Conservation (phyloP, 2,329 filamentous ascomycete genomes). For the Graphium sp. region DNA sequence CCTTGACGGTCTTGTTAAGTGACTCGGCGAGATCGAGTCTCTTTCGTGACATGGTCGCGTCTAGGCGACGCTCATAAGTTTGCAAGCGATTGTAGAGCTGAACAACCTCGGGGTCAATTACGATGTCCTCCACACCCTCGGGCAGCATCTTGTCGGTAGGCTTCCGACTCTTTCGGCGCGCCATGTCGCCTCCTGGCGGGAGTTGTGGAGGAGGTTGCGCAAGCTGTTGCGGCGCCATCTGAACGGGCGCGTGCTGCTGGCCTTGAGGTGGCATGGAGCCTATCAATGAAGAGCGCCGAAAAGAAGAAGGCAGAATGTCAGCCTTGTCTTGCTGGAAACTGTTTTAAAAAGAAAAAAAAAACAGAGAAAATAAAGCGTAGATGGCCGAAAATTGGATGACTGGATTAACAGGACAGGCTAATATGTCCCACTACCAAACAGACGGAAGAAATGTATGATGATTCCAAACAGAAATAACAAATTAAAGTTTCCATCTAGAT, state of each 20-base stretch:
- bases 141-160: constrained; percentile 92
- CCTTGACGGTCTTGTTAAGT: too few species aligned
- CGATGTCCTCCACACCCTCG: constrained; percentile 69
- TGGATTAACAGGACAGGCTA: constrained; percentile 2
- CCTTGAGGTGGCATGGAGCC: too few species aligned
- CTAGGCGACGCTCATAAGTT: constrained; percentile 73
- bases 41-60: constrained; percentile 90
- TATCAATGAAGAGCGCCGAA: too few species aligned
- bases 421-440: constrained; percentile 1
- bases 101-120: constrained; percentile 61
- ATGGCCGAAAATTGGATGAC: constrained; percentile 2
- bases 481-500: too few species aligned
- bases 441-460: constrained; percentile 1
- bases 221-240: constrained; percentile 33
- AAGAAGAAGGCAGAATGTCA: too few species aligned
- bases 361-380: constrained; percentile 1
- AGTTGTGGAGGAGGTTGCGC: too few species aligned
- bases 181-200: constrained; percentile 44
- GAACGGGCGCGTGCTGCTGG: too few species aligned
- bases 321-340: too few species aligned
- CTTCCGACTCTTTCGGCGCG: constrained; percentile 69
- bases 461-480: constrained; percentile 3
- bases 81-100: constrained; percentile 69
- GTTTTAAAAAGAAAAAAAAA: constrained; percentile 2
- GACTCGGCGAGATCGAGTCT: constrained; percentile 77